Evolutionary conservation across 768 basidiomycete species (phyloP).

Genomic region (Mycena belliarum): DNA sequence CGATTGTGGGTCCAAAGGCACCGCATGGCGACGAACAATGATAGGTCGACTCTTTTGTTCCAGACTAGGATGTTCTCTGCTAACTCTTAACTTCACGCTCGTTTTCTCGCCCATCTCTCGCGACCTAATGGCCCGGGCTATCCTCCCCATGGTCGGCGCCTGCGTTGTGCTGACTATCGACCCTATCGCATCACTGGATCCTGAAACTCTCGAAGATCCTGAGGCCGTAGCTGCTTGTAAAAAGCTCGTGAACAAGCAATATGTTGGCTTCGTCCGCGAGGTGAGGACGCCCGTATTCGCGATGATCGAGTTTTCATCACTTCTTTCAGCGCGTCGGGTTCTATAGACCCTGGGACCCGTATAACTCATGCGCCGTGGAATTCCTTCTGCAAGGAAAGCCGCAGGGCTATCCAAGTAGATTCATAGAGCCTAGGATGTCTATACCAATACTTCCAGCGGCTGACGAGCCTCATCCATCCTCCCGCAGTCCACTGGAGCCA

Average conservation of each 20-base stretch:
- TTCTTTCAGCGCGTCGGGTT: background rate
- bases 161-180: background rate
- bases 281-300: background rate
- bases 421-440: constrained; percentile 12
- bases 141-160: background rate
- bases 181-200: background rate
- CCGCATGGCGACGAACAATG: too few relatives aligned
- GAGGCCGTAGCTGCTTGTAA: background rate
- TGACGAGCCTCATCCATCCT: constrained; percentile 3
- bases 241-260: background rate
- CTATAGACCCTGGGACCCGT: too few relatives aligned
- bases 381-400: constrained; percentile 12
- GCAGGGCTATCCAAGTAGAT: background rate
- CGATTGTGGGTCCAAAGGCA: too few relatives aligned
- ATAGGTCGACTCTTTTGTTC: too few relatives aligned
- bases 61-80: too few relatives aligned
- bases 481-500: background rate
- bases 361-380: background rate
- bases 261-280: background rate
- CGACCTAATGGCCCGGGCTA: background rate
- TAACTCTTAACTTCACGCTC: background rate
- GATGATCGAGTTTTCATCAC: too few relatives aligned
- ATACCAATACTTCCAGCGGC: constrained; percentile 12
- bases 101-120: too few relatives aligned
- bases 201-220: background rate